Conservation (phyloP, 2,329 filamentous ascomycete species). For the Sporothrix inflata region DNA sequence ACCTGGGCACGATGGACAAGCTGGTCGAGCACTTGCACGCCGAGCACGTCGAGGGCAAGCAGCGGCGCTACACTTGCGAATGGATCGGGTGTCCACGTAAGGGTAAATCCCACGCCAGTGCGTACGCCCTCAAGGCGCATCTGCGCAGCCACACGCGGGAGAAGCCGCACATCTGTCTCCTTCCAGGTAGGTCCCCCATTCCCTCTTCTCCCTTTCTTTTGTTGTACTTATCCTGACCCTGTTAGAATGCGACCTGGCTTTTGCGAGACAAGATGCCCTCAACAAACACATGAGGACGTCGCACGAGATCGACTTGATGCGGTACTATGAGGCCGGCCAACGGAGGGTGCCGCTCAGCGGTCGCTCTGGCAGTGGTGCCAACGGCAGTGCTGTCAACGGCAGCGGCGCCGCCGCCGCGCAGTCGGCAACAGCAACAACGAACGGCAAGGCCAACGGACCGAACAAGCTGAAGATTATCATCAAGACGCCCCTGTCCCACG, state of each 20-base stretch:
- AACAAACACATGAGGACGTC: slow-evolving; percentile 99
- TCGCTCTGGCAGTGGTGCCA: neutral
- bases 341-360: slow-evolving; percentile 63
- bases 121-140: slow-evolving; percentile 93
- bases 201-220: neutral
- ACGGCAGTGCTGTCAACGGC: slow-evolving; percentile 8
- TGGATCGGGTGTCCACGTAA: slow-evolving; percentile 90
- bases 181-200: slow-evolving; percentile 70
- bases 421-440: slow-evolving; percentile 39
- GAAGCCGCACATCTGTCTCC: slow-evolving; percentile 95
- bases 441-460: slow-evolving; percentile 40
- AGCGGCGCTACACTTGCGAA: slow-evolving; percentile 98
- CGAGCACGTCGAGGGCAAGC: slow-evolving; percentile 88
- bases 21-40: slow-evolving; percentile 85
- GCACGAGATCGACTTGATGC: slow-evolving; percentile 91
- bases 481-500: slow-evolving; percentile 62
- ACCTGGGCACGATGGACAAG: slow-evolving; percentile 78
- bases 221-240: slow-evolving; percentile 33
- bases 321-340: slow-evolving; percentile 75
- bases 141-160: slow-evolving; percentile 98
- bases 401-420: neutral
- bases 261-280: slow-evolving; percentile 91
- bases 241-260: slow-evolving; percentile 94
- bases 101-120: slow-evolving; percentile 88
- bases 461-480: slow-evolving; percentile 66